A percentile compares a stretch with the other conserved stretches of the same genome.
Conservation (phyloP, 371 early-diverging fungal species). For the Nematocida sp. region DNA sequence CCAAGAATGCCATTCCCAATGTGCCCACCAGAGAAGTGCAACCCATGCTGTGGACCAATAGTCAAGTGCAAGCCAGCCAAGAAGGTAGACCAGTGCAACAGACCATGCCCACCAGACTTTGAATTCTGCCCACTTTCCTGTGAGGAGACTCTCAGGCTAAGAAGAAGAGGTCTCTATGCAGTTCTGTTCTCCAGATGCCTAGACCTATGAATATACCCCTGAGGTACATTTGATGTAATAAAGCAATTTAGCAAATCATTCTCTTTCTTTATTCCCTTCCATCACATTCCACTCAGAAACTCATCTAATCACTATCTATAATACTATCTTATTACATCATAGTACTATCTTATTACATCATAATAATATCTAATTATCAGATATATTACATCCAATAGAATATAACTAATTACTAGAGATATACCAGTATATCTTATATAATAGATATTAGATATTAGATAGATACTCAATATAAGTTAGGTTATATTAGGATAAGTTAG, state of each 20-base stretch:
- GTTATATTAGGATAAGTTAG: background rate
- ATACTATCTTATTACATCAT: background rate
- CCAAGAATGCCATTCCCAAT: background rate
- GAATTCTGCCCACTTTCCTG: constrained; percentile 39
- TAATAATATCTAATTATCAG: no score
- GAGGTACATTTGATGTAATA: constrained; percentile 34
- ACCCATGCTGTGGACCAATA: constrained; percentile 5
- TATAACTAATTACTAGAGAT: no score
- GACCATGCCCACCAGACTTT: constrained; percentile 42
- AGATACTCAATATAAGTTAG: no score
- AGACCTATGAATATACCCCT: constrained; percentile 4
- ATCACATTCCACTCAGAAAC: background rate
- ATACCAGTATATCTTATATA: no score
- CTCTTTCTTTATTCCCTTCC: background rate
- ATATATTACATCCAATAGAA: no score
- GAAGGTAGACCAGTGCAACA: constrained; percentile 10
- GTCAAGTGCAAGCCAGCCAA: constrained; percentile 23
- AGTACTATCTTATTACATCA: no score
- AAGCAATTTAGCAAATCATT: constrained; percentile 22
- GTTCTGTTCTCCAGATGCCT: constrained; percentile 44
- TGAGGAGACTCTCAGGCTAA: constrained; percentile 25
- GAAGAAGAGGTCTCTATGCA: constrained; percentile 49
- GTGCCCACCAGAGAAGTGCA: background rate
- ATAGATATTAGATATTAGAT: no score
- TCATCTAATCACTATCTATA: background rate